These are phyloP conservation scores for Stachybotrys echinatus DNA, from an alignment of 2,329 filamentous ascomycete species.

Conservation along the genomic window DNA sequence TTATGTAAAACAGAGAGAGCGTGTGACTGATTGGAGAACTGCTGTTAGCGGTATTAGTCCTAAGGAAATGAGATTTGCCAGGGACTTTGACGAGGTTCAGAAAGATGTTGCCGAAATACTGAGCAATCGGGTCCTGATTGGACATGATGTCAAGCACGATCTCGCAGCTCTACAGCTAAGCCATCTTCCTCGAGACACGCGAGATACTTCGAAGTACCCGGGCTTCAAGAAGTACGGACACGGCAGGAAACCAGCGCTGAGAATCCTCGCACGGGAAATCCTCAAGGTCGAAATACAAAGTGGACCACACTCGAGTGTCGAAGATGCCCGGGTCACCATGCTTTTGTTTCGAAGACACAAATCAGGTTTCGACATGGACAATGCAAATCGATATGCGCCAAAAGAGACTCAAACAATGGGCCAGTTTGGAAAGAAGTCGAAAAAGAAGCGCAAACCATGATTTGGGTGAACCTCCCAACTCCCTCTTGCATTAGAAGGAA, in stretches of 20 bases:
- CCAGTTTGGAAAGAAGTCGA: constrained; percentile 33
- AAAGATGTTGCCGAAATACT: constrained; percentile 64
- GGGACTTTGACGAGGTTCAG: constrained; percentile 74
- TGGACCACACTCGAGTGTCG: constrained; percentile 60
- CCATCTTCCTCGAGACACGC: constrained; percentile 71
- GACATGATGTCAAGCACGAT: constrained; percentile 78
- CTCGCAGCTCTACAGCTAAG: constrained; percentile 70
- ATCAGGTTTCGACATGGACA: constrained; percentile 76
- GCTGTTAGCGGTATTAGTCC: constrained; percentile 76
- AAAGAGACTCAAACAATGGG: constrained; percentile 12
- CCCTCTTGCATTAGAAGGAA: not conserved
- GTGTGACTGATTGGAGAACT: constrained; percentile 87
- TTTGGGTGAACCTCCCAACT: not conserved
- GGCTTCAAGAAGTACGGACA: constrained; percentile 65
- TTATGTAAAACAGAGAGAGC: constrained; percentile 73
- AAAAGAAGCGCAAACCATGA: constrained; percentile 31
- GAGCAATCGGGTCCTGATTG: constrained; percentile 67
- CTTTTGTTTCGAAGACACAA: constrained; percentile 80
- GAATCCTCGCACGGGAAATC: constrained; percentile 50
- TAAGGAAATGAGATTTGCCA: constrained; percentile 63
- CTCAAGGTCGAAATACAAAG: constrained; percentile 58
- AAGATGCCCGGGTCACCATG: constrained; percentile 89
- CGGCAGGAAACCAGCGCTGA: constrained; percentile 65
- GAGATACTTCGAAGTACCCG: constrained; percentile 77
- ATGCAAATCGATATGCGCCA: constrained; percentile 59